Percentiles rank a stretch among this genome's conserved stretches.
Conservation (phyloP, 2,329 filamentous ascomycete genomes). For the Aspergillus texensis region DNA sequence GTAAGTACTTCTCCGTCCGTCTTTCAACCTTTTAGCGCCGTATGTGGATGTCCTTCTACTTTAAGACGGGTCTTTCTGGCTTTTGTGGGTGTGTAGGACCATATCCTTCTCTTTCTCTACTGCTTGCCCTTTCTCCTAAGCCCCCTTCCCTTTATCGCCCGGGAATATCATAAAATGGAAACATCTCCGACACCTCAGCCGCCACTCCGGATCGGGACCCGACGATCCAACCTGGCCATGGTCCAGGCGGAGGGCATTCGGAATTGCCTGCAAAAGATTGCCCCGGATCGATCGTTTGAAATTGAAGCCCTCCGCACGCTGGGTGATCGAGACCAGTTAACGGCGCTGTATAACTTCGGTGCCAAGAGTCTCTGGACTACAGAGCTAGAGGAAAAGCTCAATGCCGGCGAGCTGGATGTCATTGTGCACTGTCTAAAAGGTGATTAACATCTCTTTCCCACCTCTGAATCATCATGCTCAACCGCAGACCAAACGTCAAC, state of each 20-base stretch:
- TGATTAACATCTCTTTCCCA: neutral
- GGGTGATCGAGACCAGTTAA: constrained; percentile 83
- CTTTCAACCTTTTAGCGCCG: too few relatives aligned
- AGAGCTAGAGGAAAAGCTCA: constrained; percentile 76
- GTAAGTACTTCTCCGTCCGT: too few relatives aligned
- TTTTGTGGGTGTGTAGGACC: too few relatives aligned
- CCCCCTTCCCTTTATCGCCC: too few relatives aligned
- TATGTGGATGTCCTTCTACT: too few relatives aligned
- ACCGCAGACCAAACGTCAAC: neutral
- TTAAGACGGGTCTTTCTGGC: too few relatives aligned
- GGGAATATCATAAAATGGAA: too few relatives aligned
- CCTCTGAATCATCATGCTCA: too few relatives aligned
- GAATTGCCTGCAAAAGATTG: constrained; percentile 61
- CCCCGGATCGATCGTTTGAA: constrained; percentile 68
- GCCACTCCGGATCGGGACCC: constrained; percentile 66
- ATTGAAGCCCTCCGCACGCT: constrained; percentile 71
- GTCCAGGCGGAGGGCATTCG: constrained; percentile 76
- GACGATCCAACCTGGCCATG: constrained; percentile 76
- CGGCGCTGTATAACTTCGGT: constrained; percentile 74
- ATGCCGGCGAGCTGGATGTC: constrained; percentile 69
- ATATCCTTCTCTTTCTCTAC: too few relatives aligned
- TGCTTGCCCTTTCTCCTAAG: too few relatives aligned
- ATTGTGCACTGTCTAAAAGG: constrained; percentile 83
- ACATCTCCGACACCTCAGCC: neutral
- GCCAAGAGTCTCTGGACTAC: constrained; percentile 67